Conservation (phyloP, 2,329 filamentous ascomycete genomes). For the Pyricularia grisea region DNA sequence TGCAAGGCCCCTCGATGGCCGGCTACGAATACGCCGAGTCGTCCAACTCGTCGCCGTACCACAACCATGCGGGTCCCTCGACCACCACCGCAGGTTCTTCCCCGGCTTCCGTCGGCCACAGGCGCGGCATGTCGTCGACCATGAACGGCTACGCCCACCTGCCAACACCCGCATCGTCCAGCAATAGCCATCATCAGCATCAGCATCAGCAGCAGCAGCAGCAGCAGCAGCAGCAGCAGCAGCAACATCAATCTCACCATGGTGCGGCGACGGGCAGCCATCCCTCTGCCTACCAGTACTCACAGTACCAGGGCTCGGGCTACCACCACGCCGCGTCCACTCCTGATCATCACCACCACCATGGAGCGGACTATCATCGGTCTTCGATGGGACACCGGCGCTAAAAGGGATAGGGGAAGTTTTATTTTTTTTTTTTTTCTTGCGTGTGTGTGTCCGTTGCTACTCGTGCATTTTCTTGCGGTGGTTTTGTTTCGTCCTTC, state of each 20-base stretch:
- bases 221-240: neutral
- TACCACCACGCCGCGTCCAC: neutral
- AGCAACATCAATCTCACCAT: neutral
- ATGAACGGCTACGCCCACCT: neutral
- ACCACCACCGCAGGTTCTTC: neutral
- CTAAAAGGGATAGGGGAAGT: neutral
- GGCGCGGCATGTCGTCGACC: neutral
- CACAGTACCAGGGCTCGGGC: neutral
- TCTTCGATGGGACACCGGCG: neutral
- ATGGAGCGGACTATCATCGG: neutral
- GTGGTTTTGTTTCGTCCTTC: neutral
- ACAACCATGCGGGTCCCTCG: neutral
- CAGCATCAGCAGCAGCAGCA: neutral
- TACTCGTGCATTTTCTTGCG: neutral
- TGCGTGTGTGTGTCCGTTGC: neutral
- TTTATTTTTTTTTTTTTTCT: neutral
- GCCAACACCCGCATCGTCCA: neutral
- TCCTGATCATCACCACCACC: neutral
- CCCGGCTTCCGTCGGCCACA: neutral
- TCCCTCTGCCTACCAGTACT: neutral
- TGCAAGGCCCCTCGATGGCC: neutral
- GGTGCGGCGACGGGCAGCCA: neutral
- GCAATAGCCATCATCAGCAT: neutral
- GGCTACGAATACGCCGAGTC: slow-evolving; percentile 1
- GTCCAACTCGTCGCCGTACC: neutral